A percentile compares a stretch with the other conserved stretches of the same genome.
These are phyloP conservation scores for Heimioporus sp. DNA, from an alignment of 768 basidiomycete species.

Conservation along the genomic window DNA sequence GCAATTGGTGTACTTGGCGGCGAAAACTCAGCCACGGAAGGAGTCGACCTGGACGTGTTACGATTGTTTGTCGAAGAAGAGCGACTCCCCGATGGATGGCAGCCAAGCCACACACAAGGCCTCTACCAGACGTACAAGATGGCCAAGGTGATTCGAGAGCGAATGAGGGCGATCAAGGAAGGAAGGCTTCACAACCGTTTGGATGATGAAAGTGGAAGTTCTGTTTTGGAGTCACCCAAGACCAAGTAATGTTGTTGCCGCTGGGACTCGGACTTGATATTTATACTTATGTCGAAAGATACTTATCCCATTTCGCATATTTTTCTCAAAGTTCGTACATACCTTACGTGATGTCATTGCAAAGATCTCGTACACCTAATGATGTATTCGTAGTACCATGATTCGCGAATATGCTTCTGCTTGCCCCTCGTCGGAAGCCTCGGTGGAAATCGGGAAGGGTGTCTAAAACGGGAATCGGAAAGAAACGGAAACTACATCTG, in stretches of 20 bases:
- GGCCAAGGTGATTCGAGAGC: constrained; percentile 26
- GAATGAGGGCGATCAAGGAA: constrained; percentile 22
- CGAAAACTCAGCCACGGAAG: constrained; percentile 35
- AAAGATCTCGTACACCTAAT: too few relatives aligned
- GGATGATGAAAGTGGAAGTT: constrained; percentile 4
- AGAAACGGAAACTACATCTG: constrained; percentile 4
- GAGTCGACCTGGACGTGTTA: constrained; percentile 46
- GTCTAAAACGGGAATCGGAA: background rate
- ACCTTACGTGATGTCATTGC: too few relatives aligned
- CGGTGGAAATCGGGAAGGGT: background rate
- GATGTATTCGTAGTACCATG: too few relatives aligned
- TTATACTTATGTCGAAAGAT: too few relatives aligned
- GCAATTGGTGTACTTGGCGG: constrained; percentile 49
- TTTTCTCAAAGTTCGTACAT: too few relatives aligned
- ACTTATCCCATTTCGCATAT: too few relatives aligned
- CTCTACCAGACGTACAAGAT: constrained; percentile 30
- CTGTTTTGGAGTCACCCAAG: constrained; percentile 6
- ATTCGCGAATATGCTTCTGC: too few relatives aligned
- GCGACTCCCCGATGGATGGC: constrained; percentile 44
- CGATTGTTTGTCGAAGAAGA: constrained; percentile 51
- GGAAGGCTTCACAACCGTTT: constrained; percentile 19
- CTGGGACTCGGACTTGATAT: too few relatives aligned
- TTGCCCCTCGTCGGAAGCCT: background rate
- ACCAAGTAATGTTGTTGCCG: constrained; percentile 15
- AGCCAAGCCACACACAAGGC: constrained; percentile 28